phyloP scores from a whole-genome alignment of 202 grass and related monocot species.

The Setaria viridis region DNA sequence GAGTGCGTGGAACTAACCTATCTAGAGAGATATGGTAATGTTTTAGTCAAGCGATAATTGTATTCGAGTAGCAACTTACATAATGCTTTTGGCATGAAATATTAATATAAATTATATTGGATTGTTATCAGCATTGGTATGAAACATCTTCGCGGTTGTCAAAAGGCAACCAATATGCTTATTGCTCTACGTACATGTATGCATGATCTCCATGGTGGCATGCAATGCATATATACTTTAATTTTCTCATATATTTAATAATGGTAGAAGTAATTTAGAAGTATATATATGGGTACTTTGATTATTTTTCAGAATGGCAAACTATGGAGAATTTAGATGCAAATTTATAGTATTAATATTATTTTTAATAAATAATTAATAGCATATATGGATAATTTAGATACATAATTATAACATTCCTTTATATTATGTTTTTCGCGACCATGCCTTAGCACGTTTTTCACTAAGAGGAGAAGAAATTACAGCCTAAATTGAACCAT shows the following conservation, averaged over 20 bases:
- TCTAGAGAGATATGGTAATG: not conserved
- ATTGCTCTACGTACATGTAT: no score
- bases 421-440: not conserved
- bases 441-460: no score
- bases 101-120: no score
- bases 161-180: not conserved
- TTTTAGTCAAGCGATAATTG: not conserved
- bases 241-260: not conserved
- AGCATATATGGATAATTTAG: not conserved
- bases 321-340: not conserved
- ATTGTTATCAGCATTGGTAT: no score
- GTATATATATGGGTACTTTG: not conserved
- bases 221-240: not conserved
- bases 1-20: not conserved
- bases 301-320: not conserved
- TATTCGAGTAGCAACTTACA: not conserved
- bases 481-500: no score
- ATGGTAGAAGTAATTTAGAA: no score
- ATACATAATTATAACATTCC: not conserved
- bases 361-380: not conserved
- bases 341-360: not conserved
- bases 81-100: not conserved
- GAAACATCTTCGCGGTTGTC: no score
- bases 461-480: no score
- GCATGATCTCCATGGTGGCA: no score